Evolutionary conservation across 208 protist species (phyloP).

Genomic region (Leptomonas seymouri): DNA sequence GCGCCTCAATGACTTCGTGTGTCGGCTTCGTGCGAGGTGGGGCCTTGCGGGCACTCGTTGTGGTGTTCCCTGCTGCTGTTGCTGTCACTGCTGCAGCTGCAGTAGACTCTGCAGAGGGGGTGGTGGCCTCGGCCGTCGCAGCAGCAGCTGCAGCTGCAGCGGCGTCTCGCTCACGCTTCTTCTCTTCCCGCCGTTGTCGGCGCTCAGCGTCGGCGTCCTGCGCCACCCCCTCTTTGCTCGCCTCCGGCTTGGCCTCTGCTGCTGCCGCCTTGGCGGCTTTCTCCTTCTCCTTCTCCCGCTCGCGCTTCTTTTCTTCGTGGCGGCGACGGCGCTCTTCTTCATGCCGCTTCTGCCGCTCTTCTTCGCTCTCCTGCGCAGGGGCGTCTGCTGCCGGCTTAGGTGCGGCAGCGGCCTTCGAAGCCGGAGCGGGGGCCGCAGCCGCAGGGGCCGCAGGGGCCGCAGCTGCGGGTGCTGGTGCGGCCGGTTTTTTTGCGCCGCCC

Average conservation of each 20-base stretch:
- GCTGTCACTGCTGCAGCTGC: constrained; percentile 12
- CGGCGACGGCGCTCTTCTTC: constrained; percentile 60
- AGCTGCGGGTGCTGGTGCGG: not conserved
- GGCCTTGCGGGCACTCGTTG: constrained; percentile 61
- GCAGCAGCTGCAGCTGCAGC: not conserved
- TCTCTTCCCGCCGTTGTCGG: constrained; percentile 34
- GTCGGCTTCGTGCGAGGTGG: constrained; percentile 78
- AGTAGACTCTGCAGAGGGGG: not conserved
- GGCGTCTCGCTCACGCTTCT: constrained; percentile 31
- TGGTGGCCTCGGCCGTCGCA: not conserved
- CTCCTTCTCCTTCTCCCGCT: constrained; percentile 39
- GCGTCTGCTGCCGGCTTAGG: too few species aligned
- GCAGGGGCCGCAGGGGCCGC: not conserved
- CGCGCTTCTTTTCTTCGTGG: constrained; percentile 55
- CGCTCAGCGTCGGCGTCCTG: constrained; percentile 34
- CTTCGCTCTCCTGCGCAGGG: constrained; percentile 32
- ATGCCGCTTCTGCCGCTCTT: constrained; percentile 64
- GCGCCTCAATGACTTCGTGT: constrained; percentile 71
- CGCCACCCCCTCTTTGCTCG: not conserved
- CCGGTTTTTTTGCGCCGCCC: not conserved
- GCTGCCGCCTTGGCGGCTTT: constrained; percentile 12
- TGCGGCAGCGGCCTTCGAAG: too few species aligned
- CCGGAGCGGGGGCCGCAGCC: constrained; percentile 1
- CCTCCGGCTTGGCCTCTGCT: constrained; percentile 14
- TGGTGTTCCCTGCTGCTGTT: constrained; percentile 8